Evolutionary conservation across 164 flowering plant genomes (phyloP).

Genomic region (Chloranthus sessilifolius): DNA sequence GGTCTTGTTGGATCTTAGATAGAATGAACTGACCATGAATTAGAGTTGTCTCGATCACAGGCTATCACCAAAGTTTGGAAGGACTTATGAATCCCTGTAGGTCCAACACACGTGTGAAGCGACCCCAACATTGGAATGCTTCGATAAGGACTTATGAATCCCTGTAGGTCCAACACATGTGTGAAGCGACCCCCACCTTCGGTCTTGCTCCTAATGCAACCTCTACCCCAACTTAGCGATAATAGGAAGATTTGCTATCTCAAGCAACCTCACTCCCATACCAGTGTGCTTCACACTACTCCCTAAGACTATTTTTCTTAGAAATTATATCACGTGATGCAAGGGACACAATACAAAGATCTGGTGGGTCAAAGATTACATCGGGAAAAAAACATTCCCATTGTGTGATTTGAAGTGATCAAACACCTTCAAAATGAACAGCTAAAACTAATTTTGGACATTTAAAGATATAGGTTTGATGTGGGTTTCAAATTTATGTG

Average conservation of each 20-base stretch:
- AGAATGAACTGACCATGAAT: too few relatives aligned
- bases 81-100: not conserved
- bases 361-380: too few relatives aligned
- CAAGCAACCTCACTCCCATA: constrained; percentile 1
- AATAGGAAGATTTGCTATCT: not conserved
- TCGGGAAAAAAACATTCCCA: too few relatives aligned
- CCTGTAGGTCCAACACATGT: not conserved
- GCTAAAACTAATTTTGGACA: too few relatives aligned
- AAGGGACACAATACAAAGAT: too few relatives aligned
- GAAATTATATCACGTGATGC: not conserved
- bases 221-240: constrained; percentile 1
- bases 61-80: too few relatives aligned
- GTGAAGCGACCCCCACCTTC: not conserved
- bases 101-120: not conserved
- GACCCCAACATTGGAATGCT: not conserved
- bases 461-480: too few relatives aligned
- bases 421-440: too few relatives aligned
- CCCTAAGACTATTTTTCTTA: too few relatives aligned
- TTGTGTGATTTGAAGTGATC: too few relatives aligned
- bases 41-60: not conserved
- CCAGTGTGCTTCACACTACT: not conserved
- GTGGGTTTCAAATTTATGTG: too few relatives aligned
- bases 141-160: not conserved
- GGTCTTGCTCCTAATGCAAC: not conserved
- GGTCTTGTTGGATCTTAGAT: not conserved